These are phyloP conservation scores for Euryodendron excelsum DNA, from an alignment of 148 eudicot genomes.

Conservation along the genomic window DNA sequence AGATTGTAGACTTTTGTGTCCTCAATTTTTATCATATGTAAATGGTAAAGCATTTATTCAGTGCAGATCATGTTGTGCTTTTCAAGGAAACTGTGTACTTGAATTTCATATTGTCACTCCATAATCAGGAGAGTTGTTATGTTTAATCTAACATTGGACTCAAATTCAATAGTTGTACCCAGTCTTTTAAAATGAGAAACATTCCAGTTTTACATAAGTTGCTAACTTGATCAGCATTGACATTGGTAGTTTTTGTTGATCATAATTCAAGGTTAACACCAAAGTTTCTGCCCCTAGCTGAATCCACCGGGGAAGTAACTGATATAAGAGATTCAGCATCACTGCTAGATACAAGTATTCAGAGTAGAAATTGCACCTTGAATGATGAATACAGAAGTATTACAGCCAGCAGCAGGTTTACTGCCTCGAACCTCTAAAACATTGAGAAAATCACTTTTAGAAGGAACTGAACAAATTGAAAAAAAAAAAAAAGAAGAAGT, in stretches of 20 bases:
- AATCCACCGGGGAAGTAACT: not conserved
- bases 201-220: not conserved
- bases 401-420: slow-evolving; percentile 80
- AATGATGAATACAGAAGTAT: slow-evolving; percentile 82
- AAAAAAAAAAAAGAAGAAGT: not conserved
- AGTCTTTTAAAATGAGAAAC: not conserved
- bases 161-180: slow-evolving; percentile 8
- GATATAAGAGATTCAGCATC: not conserved
- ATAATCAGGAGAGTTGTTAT: not conserved
- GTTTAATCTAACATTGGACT: not conserved
- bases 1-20: not conserved
- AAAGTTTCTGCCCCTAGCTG: not conserved
- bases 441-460: slow-evolving; percentile 6
- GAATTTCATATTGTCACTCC: not conserved
- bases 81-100: not conserved
- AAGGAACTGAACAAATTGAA: slow-evolving; percentile 6
- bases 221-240: not conserved
- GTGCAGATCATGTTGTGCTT: not conserved
- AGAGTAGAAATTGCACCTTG: slow-evolving; percentile 53
- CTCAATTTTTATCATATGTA: not conserved
- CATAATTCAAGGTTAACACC: not conserved
- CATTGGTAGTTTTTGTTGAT: not conserved
- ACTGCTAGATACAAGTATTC: not conserved
- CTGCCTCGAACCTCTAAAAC: slow-evolving; percentile 81
- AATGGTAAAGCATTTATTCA: not conserved